Percentiles rank a stretch among this genome's conserved stretches.
These are phyloP conservation scores for Amanita bisporigera DNA, from an alignment of 1,284 basidiomycete species.

Conservation along the genomic window DNA sequence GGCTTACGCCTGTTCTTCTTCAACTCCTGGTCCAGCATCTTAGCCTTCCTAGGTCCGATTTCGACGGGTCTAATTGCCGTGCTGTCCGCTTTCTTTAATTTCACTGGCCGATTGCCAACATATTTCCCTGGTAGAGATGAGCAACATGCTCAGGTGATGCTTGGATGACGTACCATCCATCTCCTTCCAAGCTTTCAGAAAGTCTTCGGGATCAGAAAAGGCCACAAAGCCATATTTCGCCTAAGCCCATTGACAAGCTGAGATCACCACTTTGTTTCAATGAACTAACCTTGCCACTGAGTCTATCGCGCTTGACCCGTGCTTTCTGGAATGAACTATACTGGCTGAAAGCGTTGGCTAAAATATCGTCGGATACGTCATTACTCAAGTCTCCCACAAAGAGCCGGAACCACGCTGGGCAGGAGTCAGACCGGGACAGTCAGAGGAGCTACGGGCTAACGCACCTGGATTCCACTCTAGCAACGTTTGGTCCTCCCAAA, in stretches of 20 bases:
- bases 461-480: slow-evolving; percentile 97
- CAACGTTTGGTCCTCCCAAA: slow-evolving; percentile 98
- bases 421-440: slow-evolving; percentile 16
- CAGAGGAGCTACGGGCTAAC: slow-evolving; percentile 39
- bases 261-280: not conserved
- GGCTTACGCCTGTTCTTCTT: slow-evolving; percentile 83
- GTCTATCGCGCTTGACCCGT: slow-evolving; percentile 90
- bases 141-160: slow-evolving; percentile 10
- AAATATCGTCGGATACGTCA: slow-evolving; percentile 95
- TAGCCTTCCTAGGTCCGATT: slow-evolving; percentile 90
- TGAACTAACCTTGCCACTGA: slow-evolving; percentile 80
- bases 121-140: slow-evolving; percentile 77
- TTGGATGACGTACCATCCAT: slow-evolving; percentile 83
- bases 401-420: slow-evolving; percentile 92
- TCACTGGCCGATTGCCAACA: slow-evolving; percentile 93
- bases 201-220: slow-evolving; percentile 98
- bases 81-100: slow-evolving; percentile 86
- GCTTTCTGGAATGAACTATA: slow-evolving; percentile 95
- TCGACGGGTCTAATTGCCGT: slow-evolving; percentile 88
- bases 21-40: slow-evolving; percentile 77
- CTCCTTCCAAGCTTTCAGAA: slow-evolving; percentile 98
- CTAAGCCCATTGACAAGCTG: slow-evolving; percentile 47
- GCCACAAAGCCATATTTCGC: slow-evolving; percentile 98
- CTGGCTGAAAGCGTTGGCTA: slow-evolving; percentile 91
- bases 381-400: slow-evolving; percentile 99